These are phyloP conservation scores for Desmodesmus armatus DNA, from an alignment of 139 green algal species.

Conservation along the genomic window DNA sequence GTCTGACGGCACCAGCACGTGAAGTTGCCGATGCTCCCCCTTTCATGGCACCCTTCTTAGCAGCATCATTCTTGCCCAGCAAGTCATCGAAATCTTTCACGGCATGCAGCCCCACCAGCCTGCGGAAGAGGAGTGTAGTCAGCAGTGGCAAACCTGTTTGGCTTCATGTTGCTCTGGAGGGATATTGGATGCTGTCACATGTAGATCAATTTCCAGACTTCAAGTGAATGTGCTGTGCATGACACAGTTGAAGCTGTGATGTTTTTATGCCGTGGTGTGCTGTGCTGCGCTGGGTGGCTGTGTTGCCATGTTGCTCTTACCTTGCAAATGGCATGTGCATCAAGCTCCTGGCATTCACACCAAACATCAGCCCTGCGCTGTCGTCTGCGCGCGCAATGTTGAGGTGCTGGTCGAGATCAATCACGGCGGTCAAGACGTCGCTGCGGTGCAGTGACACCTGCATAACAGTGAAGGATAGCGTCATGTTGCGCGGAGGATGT, in stretches of 20 bases:
- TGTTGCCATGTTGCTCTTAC: too few species aligned
- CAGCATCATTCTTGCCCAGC: not conserved
- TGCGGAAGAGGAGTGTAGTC: too few species aligned
- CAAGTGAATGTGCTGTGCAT: too few species aligned
- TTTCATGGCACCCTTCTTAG: constrained; percentile 30
- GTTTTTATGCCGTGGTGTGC: too few species aligned
- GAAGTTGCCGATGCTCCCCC: not conserved
- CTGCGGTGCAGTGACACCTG: constrained; percentile 15
- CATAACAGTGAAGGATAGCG: not conserved
- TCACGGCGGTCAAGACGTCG: not conserved
- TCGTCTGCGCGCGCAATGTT: not conserved
- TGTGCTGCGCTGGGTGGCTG: too few species aligned
- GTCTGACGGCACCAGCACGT: not conserved
- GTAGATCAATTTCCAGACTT: too few species aligned
- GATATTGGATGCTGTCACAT: too few species aligned
- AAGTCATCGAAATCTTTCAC: constrained; percentile 2
- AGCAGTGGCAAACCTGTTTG: too few species aligned
- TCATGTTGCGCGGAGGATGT: not conserved
- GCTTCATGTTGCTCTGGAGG: too few species aligned
- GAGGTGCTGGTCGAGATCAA: constrained; percentile 30
- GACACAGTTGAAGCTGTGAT: too few species aligned
- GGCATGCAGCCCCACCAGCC: not conserved
- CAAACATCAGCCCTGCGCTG: constrained; percentile 20
- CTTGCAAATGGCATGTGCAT: constrained; percentile 1
- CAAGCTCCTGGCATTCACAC: not conserved